Evolutionary conservation across 805 yeast genomes (phyloP).

Genomic region (Teunomyces lycoperdinae): DNA sequence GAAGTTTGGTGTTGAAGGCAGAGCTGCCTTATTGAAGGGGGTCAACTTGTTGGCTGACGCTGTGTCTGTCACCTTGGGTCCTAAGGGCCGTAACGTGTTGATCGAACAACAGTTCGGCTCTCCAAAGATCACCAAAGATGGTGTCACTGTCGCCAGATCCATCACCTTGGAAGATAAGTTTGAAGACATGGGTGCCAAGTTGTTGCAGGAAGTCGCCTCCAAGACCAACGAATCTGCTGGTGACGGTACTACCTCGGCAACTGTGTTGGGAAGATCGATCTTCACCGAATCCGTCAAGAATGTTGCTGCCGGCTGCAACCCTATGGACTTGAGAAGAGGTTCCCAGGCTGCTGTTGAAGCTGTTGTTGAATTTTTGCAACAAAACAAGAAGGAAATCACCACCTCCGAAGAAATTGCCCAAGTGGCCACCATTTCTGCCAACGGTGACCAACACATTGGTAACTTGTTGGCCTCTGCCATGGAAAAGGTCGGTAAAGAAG

Average conservation of each 20-base stretch:
- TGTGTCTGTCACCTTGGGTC: slow-evolving; percentile 94
- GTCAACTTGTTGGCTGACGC: slow-evolving; percentile 95
- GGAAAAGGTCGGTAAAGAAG: slow-evolving; percentile 99
- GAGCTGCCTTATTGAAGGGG: slow-evolving; percentile 91
- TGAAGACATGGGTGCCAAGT: slow-evolving; percentile 94
- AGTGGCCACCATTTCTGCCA: slow-evolving; percentile 97
- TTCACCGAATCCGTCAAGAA: slow-evolving; percentile 93
- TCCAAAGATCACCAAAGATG: slow-evolving; percentile 98
- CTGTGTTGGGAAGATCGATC: slow-evolving; percentile 92
- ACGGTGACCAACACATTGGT: slow-evolving; percentile 94
- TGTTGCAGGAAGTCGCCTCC: slow-evolving; percentile 93
- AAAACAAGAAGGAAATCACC: slow-evolving; percentile 89
- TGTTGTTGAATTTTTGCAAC: slow-evolving; percentile 78
- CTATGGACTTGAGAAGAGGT: slow-evolving; percentile 97
- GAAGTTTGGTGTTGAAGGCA: slow-evolving; percentile 95
- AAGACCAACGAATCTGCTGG: slow-evolving; percentile 98
- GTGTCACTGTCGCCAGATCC: slow-evolving; percentile 93
- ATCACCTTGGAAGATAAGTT: slow-evolving; percentile 82
- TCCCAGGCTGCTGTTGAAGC: slow-evolving; percentile 95
- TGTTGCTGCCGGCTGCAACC: slow-evolving; percentile 98
- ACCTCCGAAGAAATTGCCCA: slow-evolving; percentile 94
- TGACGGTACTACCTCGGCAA: slow-evolving; percentile 98
- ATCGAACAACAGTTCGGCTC: slow-evolving; percentile 96
- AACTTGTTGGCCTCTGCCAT: slow-evolving; percentile 87
- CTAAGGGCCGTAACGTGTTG: slow-evolving; percentile 95